Percentiles rank a stretch among this genome's conserved stretches.
Conservation (phyloP, 495 filamentous ascomycete genomes). For the Articulospora tetracladia region DNA sequence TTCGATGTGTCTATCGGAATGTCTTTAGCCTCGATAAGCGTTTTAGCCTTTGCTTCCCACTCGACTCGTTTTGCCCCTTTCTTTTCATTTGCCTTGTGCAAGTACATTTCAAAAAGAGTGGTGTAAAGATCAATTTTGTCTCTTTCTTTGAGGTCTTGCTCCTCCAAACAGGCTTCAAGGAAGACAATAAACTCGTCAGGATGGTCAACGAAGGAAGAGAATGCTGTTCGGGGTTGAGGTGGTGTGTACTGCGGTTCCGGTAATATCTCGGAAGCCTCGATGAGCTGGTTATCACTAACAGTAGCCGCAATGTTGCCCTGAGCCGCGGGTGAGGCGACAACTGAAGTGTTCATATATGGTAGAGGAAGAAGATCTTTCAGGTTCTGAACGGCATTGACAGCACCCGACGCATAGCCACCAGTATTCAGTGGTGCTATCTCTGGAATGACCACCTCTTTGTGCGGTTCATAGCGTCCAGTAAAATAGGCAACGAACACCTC, state of each 20-base stretch:
- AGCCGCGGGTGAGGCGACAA: constrained; percentile 38
- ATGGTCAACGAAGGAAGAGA: constrained; percentile 95
- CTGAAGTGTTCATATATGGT: constrained; percentile 71
- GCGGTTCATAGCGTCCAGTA: constrained; percentile 75
- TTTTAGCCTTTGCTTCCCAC: constrained; percentile 90
- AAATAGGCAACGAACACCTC: constrained; percentile 91
- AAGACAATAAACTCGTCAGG: constrained; percentile 86
- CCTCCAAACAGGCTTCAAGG: constrained; percentile 75
- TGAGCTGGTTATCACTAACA: constrained; percentile 29
- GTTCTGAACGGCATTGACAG: constrained; percentile 73
- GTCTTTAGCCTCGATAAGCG: constrained; percentile 70
- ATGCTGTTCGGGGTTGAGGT: constrained; percentile 84
- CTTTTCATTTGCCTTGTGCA: constrained; percentile 78
- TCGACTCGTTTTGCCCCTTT: constrained; percentile 65
- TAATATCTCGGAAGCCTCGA: constrained; percentile 35
- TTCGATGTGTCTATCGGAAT: constrained; percentile 92
- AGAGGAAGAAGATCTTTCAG: constrained; percentile 78
- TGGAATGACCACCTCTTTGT: constrained; percentile 55
- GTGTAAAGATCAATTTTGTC: constrained; percentile 88
- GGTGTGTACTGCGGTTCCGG: constrained; percentile 50
- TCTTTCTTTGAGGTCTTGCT: constrained; percentile 57
- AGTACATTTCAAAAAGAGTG: constrained; percentile 95
- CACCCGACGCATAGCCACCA: constrained; percentile 48
- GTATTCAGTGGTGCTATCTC: constrained; percentile 26
- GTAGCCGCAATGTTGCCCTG: constrained; percentile 33